Evolutionary conservation across 1,139 yeast species (phyloP).

Genomic region (Arxiozyma telluris): DNA sequence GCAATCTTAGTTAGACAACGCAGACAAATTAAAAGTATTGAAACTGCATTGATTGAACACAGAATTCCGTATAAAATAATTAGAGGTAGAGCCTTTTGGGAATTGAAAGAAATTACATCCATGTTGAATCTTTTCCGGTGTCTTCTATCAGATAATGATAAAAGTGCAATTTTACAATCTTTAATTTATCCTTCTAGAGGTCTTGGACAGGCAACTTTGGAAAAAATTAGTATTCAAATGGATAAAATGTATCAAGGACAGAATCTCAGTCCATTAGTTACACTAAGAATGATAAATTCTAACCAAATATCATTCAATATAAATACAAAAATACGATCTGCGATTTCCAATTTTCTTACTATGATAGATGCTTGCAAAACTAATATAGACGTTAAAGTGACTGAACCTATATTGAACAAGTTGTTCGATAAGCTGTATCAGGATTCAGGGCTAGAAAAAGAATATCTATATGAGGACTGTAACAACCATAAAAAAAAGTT

Average conservation of each 20-base stretch:
- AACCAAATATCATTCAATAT: conserved; percentile 13
- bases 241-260: conserved; percentile 6
- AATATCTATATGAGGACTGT: conserved; percentile 20
- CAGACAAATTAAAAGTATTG: conserved; percentile 49
- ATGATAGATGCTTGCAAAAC: conserved; percentile 20
- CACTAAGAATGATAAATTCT: conserved; percentile 14
- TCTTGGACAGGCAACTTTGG: conserved; percentile 53
- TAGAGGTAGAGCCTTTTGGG: conserved; percentile 76
- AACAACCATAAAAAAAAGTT: conserved; percentile 19
- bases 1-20: conserved; percentile 65
- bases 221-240: conserved; percentile 31
- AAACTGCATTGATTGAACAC: conserved; percentile 46
- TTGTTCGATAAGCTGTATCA: conserved; percentile 27
- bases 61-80: conserved; percentile 58
- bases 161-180: conserved; percentile 49
- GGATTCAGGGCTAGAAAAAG: conserved; percentile 24
- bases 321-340: conserved; percentile 18
- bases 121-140: conserved; percentile 58
- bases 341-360: conserved; percentile 16
- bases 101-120: conserved; percentile 55
- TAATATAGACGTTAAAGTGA: conserved; percentile 13
- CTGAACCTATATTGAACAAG: conserved; percentile 8
- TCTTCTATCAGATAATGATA: conserved; percentile 48
- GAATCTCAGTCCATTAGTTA: conserved; percentile 15
- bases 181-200: conserved; percentile 59